Evolutionary conservation across 257 asterid species (phyloP), one percentile per base, ranked within the genome.

Genomic region (Leonotis leonurus): DNA sequence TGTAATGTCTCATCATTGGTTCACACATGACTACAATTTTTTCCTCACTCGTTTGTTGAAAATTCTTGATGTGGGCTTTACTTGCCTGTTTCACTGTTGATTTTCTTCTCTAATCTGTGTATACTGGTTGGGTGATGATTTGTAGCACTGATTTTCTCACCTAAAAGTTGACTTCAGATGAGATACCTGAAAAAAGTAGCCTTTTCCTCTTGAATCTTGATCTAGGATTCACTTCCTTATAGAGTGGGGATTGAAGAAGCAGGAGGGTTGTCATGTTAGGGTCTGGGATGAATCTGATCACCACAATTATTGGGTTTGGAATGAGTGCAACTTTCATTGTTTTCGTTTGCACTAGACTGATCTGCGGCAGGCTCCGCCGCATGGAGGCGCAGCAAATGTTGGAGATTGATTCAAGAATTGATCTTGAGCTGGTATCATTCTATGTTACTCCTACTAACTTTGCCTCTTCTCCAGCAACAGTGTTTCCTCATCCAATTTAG

Each of bases 321-420:
- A 85, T 90, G 96, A 85, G 98, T 79, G 96, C 96, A 25, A 78
- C 95, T 68, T 90, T 90, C 80, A 87, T 90, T 56, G 96, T 85
- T 16, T 90, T 90, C 80, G 84, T 88, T 36, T 90, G 91, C 77
- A 78, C 96, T 12, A 79, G 98, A 60, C 81, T 90, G 56, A 79
- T 88, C 37, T 88, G 95, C 64, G 94, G 94, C 69, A 79, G 94
- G 76, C 75, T 90, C 6, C 85, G 96, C 37, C 79, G 95, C 33
- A n/a, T 79, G 45, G 95, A 87, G 64, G 81, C 81, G 32, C 55
- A 76, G 17, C 88, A 84, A 54, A 83, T 85, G 96, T 74, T 82
- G 20, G 90, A 88, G 68, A 73, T 80, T 60, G 90, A 75, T 39
- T 59, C 96, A 24, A 76, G 88, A 46, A 65, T 77, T 75, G 89